phyloP scores from a whole-genome alignment of 2,329 filamentous ascomycete genomes.

The Albophoma yamanashiensis region DNA sequence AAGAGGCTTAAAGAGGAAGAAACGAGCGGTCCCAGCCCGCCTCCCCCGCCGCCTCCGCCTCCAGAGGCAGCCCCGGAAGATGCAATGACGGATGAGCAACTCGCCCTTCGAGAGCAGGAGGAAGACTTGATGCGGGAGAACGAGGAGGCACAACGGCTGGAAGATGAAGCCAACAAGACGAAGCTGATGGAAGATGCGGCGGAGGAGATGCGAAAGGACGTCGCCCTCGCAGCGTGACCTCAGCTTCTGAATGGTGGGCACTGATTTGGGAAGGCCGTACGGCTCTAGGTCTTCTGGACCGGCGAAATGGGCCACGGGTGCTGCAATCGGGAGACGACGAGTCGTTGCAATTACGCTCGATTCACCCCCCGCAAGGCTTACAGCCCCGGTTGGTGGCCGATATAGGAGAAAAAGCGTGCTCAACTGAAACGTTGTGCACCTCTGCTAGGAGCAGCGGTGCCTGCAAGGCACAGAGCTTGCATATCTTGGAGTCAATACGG shows the following conservation, averaged over 20 bases:
- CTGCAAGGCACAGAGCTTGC: background rate
- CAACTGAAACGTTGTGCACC: background rate
- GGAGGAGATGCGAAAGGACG: constrained; percentile 12
- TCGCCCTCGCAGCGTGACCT: constrained; percentile 7
- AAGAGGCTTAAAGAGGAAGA: constrained; percentile 42
- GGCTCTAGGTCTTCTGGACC: background rate
- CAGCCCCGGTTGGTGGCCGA: background rate
- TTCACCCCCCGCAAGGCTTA: background rate
- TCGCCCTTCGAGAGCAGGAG: constrained; percentile 37
- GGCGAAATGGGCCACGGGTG: background rate
- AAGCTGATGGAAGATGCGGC: constrained; percentile 14
- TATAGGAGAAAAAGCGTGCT: background rate
- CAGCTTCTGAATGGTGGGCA: background rate
- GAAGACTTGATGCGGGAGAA: constrained; percentile 40
- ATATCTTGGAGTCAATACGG: background rate
- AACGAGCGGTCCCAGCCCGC: constrained; percentile 23
- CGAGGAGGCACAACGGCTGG: constrained; percentile 41
- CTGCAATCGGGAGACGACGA: background rate
- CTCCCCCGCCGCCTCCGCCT: constrained; percentile 38
- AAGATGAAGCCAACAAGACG: constrained; percentile 31
- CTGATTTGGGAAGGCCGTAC: background rate
- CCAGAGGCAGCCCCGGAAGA: constrained; percentile 25
- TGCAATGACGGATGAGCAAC: constrained; percentile 29
- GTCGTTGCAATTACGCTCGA: background rate
- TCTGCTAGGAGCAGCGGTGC: background rate